Evolutionary conservation across 2,329 filamentous ascomycete genomes (phyloP).

Genomic region (Hymenoscyphus salicellus): DNA sequence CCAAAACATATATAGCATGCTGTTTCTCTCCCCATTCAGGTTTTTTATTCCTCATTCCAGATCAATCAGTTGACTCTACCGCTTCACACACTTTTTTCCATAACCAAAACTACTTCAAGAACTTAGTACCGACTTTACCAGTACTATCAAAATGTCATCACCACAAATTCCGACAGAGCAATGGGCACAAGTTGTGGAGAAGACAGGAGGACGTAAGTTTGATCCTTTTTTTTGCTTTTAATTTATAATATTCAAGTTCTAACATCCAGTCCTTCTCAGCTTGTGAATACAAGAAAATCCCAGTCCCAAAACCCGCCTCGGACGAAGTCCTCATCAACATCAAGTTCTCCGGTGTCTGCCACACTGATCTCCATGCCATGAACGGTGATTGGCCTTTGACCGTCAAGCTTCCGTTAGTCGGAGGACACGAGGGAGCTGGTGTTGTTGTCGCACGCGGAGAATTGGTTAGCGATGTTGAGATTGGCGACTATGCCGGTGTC

Average conservation of each 20-base stretch:
- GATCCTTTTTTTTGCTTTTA: slow-evolving; percentile 17
- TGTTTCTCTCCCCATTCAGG: too few relatives aligned
- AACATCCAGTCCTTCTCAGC: slow-evolving; percentile 40
- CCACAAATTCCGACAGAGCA: slow-evolving; percentile 71
- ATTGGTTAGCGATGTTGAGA: slow-evolving; percentile 71
- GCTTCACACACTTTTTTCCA: too few relatives aligned
- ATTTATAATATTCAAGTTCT: not conserved
- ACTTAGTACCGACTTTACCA: too few relatives aligned
- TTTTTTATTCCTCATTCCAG: too few relatives aligned
- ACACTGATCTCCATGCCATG: slow-evolving; percentile 79
- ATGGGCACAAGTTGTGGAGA: slow-evolving; percentile 88
- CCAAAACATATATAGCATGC: too few relatives aligned
- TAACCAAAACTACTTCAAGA: too few relatives aligned
- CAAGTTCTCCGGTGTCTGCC: slow-evolving; percentile 87
- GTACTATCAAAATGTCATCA: slow-evolving; percentile 17
- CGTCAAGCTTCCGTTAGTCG: slow-evolving; percentile 81
- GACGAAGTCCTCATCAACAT: slow-evolving; percentile 91
- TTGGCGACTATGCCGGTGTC: slow-evolving; percentile 84
- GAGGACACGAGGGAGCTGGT: slow-evolving; percentile 77
- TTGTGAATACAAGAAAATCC: slow-evolving; percentile 74
- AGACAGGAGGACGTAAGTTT: slow-evolving; percentile 65
- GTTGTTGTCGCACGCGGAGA: slow-evolving; percentile 76
- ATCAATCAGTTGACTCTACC: too few relatives aligned
- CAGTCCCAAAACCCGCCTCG: slow-evolving; percentile 74
- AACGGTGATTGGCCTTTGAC: slow-evolving; percentile 85